Conservation (phyloP, 2,329 filamentous ascomycete genomes). For the Hymenoscyphus albidus region DNA sequence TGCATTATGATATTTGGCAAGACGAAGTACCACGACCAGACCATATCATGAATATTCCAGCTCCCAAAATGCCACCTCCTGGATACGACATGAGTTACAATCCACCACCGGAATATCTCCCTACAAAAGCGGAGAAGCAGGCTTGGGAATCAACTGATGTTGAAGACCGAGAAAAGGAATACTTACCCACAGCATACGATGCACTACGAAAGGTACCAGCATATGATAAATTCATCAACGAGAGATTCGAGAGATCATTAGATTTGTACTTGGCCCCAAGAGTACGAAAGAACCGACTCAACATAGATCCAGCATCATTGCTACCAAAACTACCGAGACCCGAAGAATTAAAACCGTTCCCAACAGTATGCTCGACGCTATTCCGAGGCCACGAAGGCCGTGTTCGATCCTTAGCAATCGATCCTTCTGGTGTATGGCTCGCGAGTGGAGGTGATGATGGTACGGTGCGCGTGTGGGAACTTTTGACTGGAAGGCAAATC, state of each 20-base stretch:
- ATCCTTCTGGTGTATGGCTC: conserved; percentile 79
- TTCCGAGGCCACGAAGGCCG: conserved; percentile 86
- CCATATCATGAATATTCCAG: conserved; percentile 90
- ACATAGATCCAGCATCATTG: conserved; percentile 91
- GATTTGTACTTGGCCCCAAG: conserved; percentile 94
- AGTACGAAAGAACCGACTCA: conserved; percentile 87
- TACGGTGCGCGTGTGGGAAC: conserved; percentile 84
- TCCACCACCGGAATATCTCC: conserved; percentile 89
- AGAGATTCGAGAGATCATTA: conserved; percentile 91
- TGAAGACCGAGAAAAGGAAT: conserved; percentile 88
- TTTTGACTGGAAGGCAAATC: conserved; percentile 79
- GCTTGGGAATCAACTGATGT: conserved; percentile 82
- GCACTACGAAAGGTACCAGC: conserved; percentile 88
- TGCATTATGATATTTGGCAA: conserved; percentile 84
- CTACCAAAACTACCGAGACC: conserved; percentile 90
- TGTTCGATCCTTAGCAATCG: conserved; percentile 79
- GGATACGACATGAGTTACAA: conserved; percentile 97
- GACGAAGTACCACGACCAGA: conserved; percentile 80
- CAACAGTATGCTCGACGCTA: conserved; percentile 80
- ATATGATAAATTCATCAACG: conserved; percentile 86
- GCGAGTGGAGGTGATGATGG: conserved; percentile 95
- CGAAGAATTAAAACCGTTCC: conserved; percentile 91
- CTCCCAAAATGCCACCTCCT: conserved; percentile 87
- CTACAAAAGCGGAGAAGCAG: conserved; percentile 76
- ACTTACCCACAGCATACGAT: conserved; percentile 75